Evolutionary conservation across 805 yeast genomes (phyloP).

Genomic region (Tetrapisispora fleetii): DNA sequence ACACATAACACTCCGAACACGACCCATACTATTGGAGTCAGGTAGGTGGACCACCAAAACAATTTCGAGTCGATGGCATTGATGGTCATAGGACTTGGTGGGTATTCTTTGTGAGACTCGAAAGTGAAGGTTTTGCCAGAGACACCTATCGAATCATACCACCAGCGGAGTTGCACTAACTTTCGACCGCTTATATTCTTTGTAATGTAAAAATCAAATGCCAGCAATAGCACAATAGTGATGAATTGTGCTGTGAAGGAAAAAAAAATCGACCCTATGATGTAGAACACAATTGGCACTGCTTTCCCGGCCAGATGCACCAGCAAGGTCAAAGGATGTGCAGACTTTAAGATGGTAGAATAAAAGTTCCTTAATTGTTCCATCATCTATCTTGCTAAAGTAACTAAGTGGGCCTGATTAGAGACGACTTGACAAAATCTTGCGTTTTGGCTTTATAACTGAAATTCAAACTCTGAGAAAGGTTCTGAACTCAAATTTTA

Average conservation of each 20-base stretch:
- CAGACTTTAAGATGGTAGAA: slow-evolving; percentile 27
- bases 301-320: slow-evolving; percentile 26
- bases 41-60: slow-evolving; percentile 75
- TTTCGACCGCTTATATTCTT: slow-evolving; percentile 86
- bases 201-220: slow-evolving; percentile 90
- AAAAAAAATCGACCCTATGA: slow-evolving; percentile 24
- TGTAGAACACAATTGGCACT: slow-evolving; percentile 25
- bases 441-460: too few species aligned
- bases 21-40: slow-evolving; percentile 68
- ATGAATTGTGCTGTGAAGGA: slow-evolving; percentile 51
- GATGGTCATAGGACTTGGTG: slow-evolving; percentile 34
- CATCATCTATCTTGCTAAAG: slow-evolving; percentile 8
- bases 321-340: slow-evolving; percentile 26
- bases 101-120: slow-evolving; percentile 29
- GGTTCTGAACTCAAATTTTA: too few species aligned
- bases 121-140: slow-evolving; percentile 22
- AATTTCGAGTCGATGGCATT: slow-evolving; percentile 87
- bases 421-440: too few species aligned
- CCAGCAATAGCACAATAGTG: slow-evolving; percentile 58
- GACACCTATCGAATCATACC: slow-evolving; percentile 63
- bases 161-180: slow-evolving; percentile 90
- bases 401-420: too few species aligned
- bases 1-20: slow-evolving; percentile 68
- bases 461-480: too few species aligned
- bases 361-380: slow-evolving; percentile 26